phyloP scores from a whole-genome alignment of 73 alveolate genomes.

The Paramecium biaurelia region DNA sequence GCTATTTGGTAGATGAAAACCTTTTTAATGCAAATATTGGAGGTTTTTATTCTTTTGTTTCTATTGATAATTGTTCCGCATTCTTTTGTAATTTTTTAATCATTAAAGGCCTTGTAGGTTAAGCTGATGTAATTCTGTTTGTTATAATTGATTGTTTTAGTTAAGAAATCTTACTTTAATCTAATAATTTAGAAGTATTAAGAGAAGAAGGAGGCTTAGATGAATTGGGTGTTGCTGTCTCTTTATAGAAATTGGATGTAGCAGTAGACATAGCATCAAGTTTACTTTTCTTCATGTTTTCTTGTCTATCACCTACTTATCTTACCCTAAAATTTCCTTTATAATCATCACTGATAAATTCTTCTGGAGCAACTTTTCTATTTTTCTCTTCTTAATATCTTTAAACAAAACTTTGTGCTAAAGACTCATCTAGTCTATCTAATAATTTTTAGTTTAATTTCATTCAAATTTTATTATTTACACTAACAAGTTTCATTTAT shows the following conservation, averaged over 20 bases:
- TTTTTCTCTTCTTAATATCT: neutral
- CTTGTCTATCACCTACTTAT: neutral
- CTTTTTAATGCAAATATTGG: slow-evolving; percentile 21
- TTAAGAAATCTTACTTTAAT: neutral
- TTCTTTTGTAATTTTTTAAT: neutral
- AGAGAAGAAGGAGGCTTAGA: slow-evolving; percentile 16
- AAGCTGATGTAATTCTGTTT: slow-evolving; percentile 24
- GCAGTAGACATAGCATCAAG: slow-evolving; percentile 46
- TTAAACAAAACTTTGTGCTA: neutral
- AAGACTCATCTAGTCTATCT: neutral
- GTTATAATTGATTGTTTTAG: neutral
- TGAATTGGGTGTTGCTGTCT: neutral
- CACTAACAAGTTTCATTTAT: neutral
- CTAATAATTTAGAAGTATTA: slow-evolving; percentile 9
- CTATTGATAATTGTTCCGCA: neutral
- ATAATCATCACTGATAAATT: neutral
- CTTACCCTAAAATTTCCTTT: slow-evolving; percentile 36
- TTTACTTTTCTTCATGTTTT: neutral
- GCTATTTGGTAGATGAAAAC: neutral
- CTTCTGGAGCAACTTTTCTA: slow-evolving; percentile 27
- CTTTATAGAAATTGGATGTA: slow-evolving; percentile 37
- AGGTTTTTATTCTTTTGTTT: neutral
- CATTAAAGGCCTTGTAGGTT: slow-evolving; percentile 48
- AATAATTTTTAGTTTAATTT: slow-evolving; percentile 22
- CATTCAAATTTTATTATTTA: slow-evolving; percentile 8